Base-by-base conservation (phyloP, 108 stramenopile species). In the Cyclotella atomus region DNA sequence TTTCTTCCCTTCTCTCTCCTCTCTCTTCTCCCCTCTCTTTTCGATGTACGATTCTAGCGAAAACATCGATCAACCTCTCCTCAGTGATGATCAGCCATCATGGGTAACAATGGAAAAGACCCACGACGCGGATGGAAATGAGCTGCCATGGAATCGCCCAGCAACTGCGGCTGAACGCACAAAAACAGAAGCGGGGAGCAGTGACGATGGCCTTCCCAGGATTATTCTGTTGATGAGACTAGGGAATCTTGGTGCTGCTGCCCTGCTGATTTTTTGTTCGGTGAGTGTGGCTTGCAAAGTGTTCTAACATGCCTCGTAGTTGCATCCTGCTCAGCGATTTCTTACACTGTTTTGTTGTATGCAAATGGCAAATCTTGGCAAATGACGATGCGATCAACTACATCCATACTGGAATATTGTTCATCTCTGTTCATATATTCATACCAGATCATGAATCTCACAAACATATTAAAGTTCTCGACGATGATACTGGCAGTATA, bases 401-500 rank as follows among this genome's bases (percentile, higher is more conserved):
- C 38, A 41, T 41, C 38, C 12, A 41, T 41, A 41, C 38, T 41
- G 38, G n/a, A n/a, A n/a, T n/a, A n/a, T n/a, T 41, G 38, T 41
- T 41, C 20, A 8, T 63, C 27, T 27, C 19, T 14, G 15, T 17
- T 5, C 27, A 38, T 6, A 10, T 20, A 8, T 3, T 46, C 24
- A 14, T 64, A 9, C 19, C 23, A 68, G 71, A 57, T 68, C 27
- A 64, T 59, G 30, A 67, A 79, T 36, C 34, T 79, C 19, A 33
- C 46, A 30, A 61, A 68, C 34, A 38, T 83, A 30, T 47, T 83
- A 35, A 56, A 64, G 17, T 53, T 79, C 20, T 63, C 82, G 7
- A 76, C 61, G 44, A 63, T 65, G 57, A 77, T 82, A 1, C 81
- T 82, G 4, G 65, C 64, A 16, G 71, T 65, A 14, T 83, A 79